These are phyloP conservation scores for Colletotrichum horii DNA, from an alignment of 2,329 filamentous ascomycete species.

Conservation along the genomic window DNA sequence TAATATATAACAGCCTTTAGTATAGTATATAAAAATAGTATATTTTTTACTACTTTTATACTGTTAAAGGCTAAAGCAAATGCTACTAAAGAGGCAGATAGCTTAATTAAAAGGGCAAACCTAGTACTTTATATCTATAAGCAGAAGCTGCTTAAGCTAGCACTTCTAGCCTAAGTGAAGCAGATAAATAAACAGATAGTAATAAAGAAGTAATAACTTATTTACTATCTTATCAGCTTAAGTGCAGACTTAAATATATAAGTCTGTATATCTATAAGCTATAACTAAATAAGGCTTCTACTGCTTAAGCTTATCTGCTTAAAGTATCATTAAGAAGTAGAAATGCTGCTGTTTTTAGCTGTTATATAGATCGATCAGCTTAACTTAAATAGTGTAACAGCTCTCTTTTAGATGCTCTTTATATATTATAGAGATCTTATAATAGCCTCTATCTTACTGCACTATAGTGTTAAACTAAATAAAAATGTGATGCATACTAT, in stretches of 20 bases:
- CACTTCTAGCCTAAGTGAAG: not conserved
- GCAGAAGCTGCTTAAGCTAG: not conserved
- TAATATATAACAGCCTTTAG: not conserved
- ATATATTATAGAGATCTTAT: not conserved
- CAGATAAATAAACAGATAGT: not conserved
- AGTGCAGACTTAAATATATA: not conserved
- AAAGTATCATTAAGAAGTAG: not conserved
- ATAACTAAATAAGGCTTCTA: not conserved
- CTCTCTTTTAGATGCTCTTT: not conserved
- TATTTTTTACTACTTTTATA: not conserved
- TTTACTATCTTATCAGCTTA: not conserved
- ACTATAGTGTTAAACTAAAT: not conserved
- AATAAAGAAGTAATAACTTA: not conserved
- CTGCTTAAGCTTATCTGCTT: not conserved
- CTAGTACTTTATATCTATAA: not conserved
- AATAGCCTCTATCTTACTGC: not conserved
- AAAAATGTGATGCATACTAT: not conserved
- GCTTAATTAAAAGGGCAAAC: not conserved
- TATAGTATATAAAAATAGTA: not conserved
- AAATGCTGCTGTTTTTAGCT: not conserved
- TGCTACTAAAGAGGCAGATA: not conserved
- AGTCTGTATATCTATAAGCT: not conserved
- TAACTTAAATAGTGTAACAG: not conserved
- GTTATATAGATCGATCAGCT: not conserved
- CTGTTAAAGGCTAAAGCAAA: not conserved